These are phyloP conservation scores for Aspergillus sp. DNA, from an alignment of 2,329 filamentous ascomycete genomes.

Conservation along the genomic window DNA sequence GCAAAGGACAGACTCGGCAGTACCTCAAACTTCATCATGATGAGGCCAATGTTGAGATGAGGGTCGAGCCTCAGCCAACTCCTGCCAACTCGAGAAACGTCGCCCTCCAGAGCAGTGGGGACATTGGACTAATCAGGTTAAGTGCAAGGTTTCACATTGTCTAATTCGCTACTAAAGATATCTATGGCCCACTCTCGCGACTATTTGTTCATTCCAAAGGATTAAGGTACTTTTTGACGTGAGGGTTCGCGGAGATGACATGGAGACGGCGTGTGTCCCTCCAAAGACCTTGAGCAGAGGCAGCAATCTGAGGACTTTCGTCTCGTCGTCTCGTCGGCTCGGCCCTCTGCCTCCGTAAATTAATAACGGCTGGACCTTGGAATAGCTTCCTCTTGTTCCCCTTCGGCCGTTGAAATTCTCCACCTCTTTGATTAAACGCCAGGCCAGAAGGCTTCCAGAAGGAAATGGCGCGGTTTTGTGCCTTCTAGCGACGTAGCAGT, in stretches of 20 bases:
- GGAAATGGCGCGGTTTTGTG: neutral
- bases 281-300: neutral
- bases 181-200: neutral
- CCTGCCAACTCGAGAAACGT: no score
- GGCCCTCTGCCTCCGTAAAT: neutral
- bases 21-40: no score
- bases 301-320: neutral
- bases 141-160: neutral
- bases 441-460: constrained; percentile 1
- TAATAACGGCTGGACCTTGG: neutral
- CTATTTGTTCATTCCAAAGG: neutral
- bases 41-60: no score
- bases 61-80: no score
- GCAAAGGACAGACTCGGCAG: no score
- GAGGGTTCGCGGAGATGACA: neutral
- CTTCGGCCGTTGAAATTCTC: neutral
- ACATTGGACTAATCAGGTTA: no score
- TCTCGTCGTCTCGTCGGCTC: neutral
- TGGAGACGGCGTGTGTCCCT: neutral
- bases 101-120: no score
- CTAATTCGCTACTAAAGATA: neutral
- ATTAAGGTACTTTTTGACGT: neutral
- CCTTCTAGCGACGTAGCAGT: neutral
- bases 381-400: neutral
- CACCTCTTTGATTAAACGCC: neutral